Conservation (phyloP, 192 early-diverging fungal genomes). For the Geranomyces variabilis region DNA sequence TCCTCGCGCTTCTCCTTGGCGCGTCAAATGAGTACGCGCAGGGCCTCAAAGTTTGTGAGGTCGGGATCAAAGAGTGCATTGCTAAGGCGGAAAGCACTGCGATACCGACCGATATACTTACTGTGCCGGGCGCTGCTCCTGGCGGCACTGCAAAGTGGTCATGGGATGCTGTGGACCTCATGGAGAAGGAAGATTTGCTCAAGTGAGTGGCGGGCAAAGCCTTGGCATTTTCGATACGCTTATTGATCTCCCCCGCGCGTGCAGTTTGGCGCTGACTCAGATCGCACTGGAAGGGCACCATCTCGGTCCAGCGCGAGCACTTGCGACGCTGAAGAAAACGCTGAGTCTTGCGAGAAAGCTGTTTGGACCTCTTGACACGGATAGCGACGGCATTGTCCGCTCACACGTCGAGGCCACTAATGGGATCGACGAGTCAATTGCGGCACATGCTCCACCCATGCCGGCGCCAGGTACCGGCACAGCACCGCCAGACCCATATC, state of each 20-base stretch:
- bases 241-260: background rate
- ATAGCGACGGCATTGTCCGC: background rate
- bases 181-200: slow-evolving; percentile 12
- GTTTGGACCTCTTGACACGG: slow-evolving; percentile 15
- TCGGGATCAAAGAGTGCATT: slow-evolving; percentile 48
- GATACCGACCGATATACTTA: slow-evolving; percentile 8
- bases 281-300: slow-evolving; percentile 40
- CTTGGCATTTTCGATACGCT: slow-evolving; percentile 19
- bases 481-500: no score
- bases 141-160: slow-evolving; percentile 14
- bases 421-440: background rate
- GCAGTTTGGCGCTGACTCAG: slow-evolving; percentile 52
- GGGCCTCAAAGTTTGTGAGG: slow-evolving; percentile 47
- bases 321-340: slow-evolving; percentile 43
- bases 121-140: background rate
- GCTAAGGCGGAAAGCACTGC: slow-evolving; percentile 13
- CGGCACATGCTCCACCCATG: background rate
- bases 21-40: slow-evolving; percentile 41
- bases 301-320: slow-evolving; percentile 38
- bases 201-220: slow-evolving; percentile 5
- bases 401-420: background rate
- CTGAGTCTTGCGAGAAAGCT: slow-evolving; percentile 30
- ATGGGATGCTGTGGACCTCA: slow-evolving; percentile 28
- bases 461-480: background rate
- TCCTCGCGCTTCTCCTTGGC: slow-evolving; percentile 50